Conservation (phyloP, 2,329 filamentous ascomycete genomes). For the Fonsecaea pugnacius region DNA sequence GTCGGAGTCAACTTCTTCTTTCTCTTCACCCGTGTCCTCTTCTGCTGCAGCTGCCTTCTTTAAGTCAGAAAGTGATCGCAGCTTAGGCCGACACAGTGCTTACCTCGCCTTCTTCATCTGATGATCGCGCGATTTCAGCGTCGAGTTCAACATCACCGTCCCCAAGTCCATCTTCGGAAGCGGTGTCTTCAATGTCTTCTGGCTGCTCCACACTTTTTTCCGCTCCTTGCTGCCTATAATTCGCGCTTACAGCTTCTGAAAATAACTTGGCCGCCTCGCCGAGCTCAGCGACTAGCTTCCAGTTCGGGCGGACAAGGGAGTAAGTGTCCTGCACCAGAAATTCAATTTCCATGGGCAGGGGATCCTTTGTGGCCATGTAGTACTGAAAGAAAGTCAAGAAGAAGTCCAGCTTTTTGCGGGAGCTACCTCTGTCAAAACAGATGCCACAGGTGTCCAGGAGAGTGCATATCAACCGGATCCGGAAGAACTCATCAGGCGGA, state of each 20-base stretch:
- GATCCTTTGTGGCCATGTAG: constrained; percentile 88
- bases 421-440: constrained; percentile 90
- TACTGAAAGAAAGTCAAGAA: constrained; percentile 95
- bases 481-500: constrained; percentile 91
- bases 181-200: constrained; percentile 70
- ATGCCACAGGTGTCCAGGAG: constrained; percentile 93
- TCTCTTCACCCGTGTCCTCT: constrained; percentile 50
- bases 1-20: constrained; percentile 56
- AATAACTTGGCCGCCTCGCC: constrained; percentile 85
- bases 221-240: constrained; percentile 77
- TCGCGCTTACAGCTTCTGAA: constrained; percentile 83
- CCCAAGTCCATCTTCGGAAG: constrained; percentile 75
- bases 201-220: constrained; percentile 73
- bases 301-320: constrained; percentile 81
- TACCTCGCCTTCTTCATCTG: constrained; percentile 55
- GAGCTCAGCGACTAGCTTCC: constrained; percentile 80
- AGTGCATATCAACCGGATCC: constrained; percentile 85
- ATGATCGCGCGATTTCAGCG: constrained; percentile 48
- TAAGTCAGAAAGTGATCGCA: constrained; percentile 23
- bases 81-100: constrained; percentile 8
- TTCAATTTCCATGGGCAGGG: constrained; percentile 93
- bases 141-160: constrained; percentile 66
- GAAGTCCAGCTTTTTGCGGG: constrained; percentile 97
- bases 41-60: constrained; percentile 42
- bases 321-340: constrained; percentile 95